A percentile compares a stretch with the other conserved stretches of the same genome.
These are phyloP conservation scores for Colletotrichum musae DNA, from an alignment of 2,329 filamentous ascomycete genomes.

Conservation along the genomic window DNA sequence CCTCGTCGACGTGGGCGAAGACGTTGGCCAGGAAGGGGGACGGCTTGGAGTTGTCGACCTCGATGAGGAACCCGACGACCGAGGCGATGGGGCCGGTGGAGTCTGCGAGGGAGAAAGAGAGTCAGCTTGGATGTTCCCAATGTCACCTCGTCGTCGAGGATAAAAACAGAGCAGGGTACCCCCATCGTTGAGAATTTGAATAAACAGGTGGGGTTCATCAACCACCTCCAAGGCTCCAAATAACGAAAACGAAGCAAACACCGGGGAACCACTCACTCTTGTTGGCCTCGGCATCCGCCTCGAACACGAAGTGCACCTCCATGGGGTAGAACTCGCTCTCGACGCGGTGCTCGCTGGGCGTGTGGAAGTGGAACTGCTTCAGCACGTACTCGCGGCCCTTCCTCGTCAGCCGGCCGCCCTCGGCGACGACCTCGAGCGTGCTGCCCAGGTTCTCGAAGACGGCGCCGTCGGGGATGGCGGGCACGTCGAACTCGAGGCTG, in stretches of 20 bases:
- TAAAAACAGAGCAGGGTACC: not conserved
- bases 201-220: not conserved
- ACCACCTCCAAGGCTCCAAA: not conserved
- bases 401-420: slow-evolving; percentile 61
- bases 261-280: slow-evolving; percentile 11
- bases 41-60: slow-evolving; percentile 45
- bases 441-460: slow-evolving; percentile 67
- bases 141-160: not conserved
- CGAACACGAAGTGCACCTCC: slow-evolving; percentile 60
- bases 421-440: slow-evolving; percentile 64
- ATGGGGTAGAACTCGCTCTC: slow-evolving; percentile 56
- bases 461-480: slow-evolving; percentile 52
- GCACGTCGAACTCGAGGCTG: slow-evolving; percentile 53
- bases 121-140: not conserved
- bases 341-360: slow-evolving; percentile 71
- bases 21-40: slow-evolving; percentile 53
- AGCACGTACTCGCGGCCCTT: slow-evolving; percentile 58
- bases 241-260: not conserved
- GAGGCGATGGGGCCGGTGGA: slow-evolving; percentile 49
- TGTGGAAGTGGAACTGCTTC: slow-evolving; percentile 73
- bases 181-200: not conserved
- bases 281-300: slow-evolving; percentile 47
- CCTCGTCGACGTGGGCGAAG: slow-evolving; percentile 55
- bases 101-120: slow-evolving; percentile 1
- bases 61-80: slow-evolving; percentile 57